Evolutionary conservation across 768 basidiomycete genomes (phyloP).

Genomic region (Hypsizygus marmoreus): DNA sequence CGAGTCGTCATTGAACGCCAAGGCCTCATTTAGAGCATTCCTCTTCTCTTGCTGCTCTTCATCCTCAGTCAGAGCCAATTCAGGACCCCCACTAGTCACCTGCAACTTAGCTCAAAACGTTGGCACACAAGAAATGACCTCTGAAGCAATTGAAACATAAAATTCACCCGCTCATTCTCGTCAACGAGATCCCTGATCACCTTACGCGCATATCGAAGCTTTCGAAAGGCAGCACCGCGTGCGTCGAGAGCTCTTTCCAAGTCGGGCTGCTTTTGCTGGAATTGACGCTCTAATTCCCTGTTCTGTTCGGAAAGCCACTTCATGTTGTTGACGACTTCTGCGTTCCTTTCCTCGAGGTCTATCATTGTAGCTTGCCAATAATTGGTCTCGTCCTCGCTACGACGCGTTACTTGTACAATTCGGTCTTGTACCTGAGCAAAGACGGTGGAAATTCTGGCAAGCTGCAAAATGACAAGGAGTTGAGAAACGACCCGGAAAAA

Average conservation of each 20-base stretch:
- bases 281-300: constrained; percentile 31
- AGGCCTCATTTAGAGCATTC: constrained; percentile 25
- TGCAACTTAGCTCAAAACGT: constrained; percentile 15
- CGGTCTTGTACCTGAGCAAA: constrained; percentile 18
- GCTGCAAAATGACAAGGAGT: constrained; percentile 7
- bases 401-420: constrained; percentile 11
- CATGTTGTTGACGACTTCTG: constrained; percentile 22
- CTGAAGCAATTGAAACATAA: neutral
- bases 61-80: constrained; percentile 2
- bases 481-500: constrained; percentile 6
- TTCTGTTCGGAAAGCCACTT: constrained; percentile 33
- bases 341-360: constrained; percentile 37
- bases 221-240: constrained; percentile 31
- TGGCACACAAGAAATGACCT: neutral
- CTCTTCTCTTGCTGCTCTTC: constrained; percentile 24
- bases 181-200: constrained; percentile 44
- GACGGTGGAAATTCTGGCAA: constrained; percentile 9
- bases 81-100: neutral
- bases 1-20: constrained; percentile 9
- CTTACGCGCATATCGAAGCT: constrained; percentile 37
- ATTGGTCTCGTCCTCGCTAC: constrained; percentile 11
- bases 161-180: constrained; percentile 37
- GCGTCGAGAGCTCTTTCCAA: constrained; percentile 32
- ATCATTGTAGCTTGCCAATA: constrained; percentile 27
- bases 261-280: constrained; percentile 29